phyloP scores from a whole-genome alignment of 805 yeast species.

The Zygosaccharomyces bailii region DNA sequence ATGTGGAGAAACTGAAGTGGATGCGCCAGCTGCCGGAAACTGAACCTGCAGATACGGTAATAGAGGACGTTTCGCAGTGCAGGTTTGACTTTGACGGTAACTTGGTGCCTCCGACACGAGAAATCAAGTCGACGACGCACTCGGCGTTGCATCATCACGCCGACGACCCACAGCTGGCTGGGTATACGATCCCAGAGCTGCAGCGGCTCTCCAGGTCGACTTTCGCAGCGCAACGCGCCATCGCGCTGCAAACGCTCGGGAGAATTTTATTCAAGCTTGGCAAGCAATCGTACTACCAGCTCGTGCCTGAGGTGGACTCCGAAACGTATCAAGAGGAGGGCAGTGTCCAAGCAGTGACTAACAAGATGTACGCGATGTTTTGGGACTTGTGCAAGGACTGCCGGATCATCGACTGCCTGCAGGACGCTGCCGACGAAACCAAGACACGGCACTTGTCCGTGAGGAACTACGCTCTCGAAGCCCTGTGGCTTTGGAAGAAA shows the following conservation, averaged over 20 bases:
- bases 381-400: constrained; percentile 70
- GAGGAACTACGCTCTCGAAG: constrained; percentile 79
- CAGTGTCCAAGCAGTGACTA: constrained; percentile 36
- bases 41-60: constrained; percentile 30
- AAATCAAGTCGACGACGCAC: constrained; percentile 47
- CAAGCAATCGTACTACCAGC: constrained; percentile 50
- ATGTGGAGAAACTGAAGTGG: constrained; percentile 83
- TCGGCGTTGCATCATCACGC: constrained; percentile 90
- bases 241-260: constrained; percentile 85
- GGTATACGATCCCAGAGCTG: constrained; percentile 83
- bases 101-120: constrained; percentile 56
- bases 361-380: constrained; percentile 43
- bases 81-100: constrained; percentile 88
- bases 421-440: constrained; percentile 64
- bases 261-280: constrained; percentile 81
- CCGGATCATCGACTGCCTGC: constrained; percentile 60
- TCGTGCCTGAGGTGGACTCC: constrained; percentile 46
- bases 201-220: constrained; percentile 76
- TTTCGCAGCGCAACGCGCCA: constrained; percentile 78
- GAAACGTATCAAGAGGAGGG: constrained; percentile 39
- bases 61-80: constrained; percentile 57
- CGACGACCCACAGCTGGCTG: constrained; percentile 83
- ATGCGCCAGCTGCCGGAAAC: constrained; percentile 65
- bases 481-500: constrained; percentile 81
- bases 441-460: constrained; percentile 67